Conservation (phyloP, 805 yeast genomes). For the Lipomyces spencermartinsiae region DNA sequence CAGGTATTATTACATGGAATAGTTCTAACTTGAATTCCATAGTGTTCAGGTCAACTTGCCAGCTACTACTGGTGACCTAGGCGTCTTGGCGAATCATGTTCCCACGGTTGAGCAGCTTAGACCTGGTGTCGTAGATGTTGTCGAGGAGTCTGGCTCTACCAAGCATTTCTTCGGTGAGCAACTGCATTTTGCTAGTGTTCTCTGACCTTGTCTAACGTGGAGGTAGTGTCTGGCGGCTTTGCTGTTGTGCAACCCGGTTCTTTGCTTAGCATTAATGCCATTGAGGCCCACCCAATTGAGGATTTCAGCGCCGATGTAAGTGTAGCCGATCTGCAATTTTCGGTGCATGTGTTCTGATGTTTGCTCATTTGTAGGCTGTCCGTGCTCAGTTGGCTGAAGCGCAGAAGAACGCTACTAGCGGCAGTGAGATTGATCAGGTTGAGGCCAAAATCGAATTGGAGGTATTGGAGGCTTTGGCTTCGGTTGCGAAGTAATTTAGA, state of each 20-base stretch:
- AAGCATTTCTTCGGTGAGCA: slow-evolving; percentile 68
- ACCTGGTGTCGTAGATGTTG: slow-evolving; percentile 94
- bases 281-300: slow-evolving; percentile 93
- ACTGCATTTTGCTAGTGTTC: no score
- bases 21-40: background rate
- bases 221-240: slow-evolving; percentile 86
- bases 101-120: slow-evolving; percentile 95
- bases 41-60: slow-evolving; percentile 90
- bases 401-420: slow-evolving; percentile 84
- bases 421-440: slow-evolving; percentile 81
- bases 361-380: slow-evolving; percentile 57
- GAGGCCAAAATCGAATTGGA: slow-evolving; percentile 96
- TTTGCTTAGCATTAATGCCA: slow-evolving; percentile 84
- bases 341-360: background rate
- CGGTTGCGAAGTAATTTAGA: slow-evolving; percentile 67
- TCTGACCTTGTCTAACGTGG: background rate
- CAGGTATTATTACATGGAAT: slow-evolving; percentile 4
- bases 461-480: slow-evolving; percentile 91
- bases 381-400: slow-evolving; percentile 88
- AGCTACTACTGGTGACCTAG: slow-evolving; percentile 93
- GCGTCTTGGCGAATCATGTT: slow-evolving; percentile 97
- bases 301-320: slow-evolving; percentile 70
- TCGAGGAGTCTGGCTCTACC: slow-evolving; percentile 74
- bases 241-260: slow-evolving; percentile 97
- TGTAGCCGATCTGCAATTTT: background rate